Evolutionary conservation across 75 land plant species (phyloP), one percentile per base, ranked within the genome.

Genomic region (Adiantum capillusveneris): DNA sequence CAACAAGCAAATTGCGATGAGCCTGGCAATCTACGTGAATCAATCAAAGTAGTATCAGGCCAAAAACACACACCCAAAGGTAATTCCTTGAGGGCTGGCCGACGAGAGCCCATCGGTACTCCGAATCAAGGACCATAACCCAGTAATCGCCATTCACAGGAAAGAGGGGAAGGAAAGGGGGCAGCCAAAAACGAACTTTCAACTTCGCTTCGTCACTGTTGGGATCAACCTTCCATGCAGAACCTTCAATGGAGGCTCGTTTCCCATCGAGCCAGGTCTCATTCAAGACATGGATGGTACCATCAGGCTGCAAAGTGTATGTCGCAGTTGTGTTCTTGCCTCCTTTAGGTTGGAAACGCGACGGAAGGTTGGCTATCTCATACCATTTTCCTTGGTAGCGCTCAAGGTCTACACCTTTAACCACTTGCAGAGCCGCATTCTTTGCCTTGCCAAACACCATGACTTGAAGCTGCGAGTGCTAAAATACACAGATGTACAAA

Each of bases 121-220:
- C 79, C 22, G 71, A 73, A 59, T 88, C 97, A 17, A 92, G 45
- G 29, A 17, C 69, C 77, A 92, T 53, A 36, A 92, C 89, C 97
- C 97, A 92, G 75, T 92, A 92, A 67, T 92, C 79, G 0, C 97
- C 97, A 49, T 68, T 66, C 6, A 88, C 87, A 5, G 97, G 94
- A 19, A 92, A 54, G 25, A 92, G 49, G 17, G 97, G 97, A 56
- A 92, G 65, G 67, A 88, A 83, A 0, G 97, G 97, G 0, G 97
- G 97, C 25, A 92, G 86, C 27, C 72, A 77, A 56, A 92, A 92
- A 52, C 84, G 80, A 51, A 92, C 97, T 34, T 82, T 79, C 31
- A 92, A 66, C 77, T 92, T 92, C 31, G 97, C 95, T 61, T 92
- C 95, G 0, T 78, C 81, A 57, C 84, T 82, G 14, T 57, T 62